Evolutionary conservation across 1,139 yeast genomes (phyloP), one percentile per base, ranked within the genome.

Genomic region (Hanseniaspora gamundiae): DNA sequence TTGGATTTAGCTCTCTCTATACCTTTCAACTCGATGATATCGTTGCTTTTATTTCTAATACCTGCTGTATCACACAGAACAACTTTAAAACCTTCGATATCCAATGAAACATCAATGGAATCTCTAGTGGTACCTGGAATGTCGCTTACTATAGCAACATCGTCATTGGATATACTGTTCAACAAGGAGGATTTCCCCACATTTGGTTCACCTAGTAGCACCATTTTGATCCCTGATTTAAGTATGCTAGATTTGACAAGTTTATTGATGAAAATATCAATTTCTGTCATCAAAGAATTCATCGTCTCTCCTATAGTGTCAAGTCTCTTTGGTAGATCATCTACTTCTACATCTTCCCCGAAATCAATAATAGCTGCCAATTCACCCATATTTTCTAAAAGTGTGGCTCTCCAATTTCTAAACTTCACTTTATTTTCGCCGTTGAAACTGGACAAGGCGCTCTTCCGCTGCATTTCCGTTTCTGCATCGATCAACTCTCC

Each of bases 91-190:
- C 98, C 98, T 35, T 74, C 73, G 9, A 91, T 74, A 56, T 88
- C 91, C 40, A 91, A 60, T 0, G 88, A 84, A 1, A 87, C 75
- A 52, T 87, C 94, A 19, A 93, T 73, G 0, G 85, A 68, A 58
- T 91, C 98, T 55, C 99, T 71, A 0, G 99, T 91, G 0, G 98
- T 91, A 0, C 99, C 99, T 1, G 95, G 94, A 3, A 84, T 75
- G 42, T 78, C 78, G 56, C 95, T 86, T 0, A 93, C 98, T 35
- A 91, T 87, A 0, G 96, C 94, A 11, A 88, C 85, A 35, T 88
- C 94, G 48, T 80, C 73, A 2, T 39, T 35, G 0, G 91, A 86
- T 13, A 91, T 63, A 11, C 65, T 57, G 55, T 93, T 91, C 41
- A 91, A 62, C 13, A 91, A 64, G 0, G 95, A 84, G 2, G 96